Evolutionary conservation across 1,284 basidiomycete species (phyloP).

Genomic region (Austroboletus rostrupii): DNA sequence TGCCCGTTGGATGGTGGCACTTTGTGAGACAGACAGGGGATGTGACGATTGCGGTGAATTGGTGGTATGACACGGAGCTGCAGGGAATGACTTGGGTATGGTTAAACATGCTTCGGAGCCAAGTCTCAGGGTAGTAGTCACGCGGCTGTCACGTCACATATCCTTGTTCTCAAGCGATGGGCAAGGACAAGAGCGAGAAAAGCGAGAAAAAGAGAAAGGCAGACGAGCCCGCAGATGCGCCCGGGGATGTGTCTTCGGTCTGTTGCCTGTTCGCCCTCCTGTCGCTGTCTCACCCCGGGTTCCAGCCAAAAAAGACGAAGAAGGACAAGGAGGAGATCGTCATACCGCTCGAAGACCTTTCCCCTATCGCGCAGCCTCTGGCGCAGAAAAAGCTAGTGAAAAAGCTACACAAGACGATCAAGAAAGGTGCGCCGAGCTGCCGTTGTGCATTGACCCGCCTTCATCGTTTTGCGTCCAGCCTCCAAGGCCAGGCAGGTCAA

Average conservation of each 20-base stretch:
- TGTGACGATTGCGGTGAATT: constrained; percentile 77
- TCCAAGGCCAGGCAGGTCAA: constrained; percentile 91
- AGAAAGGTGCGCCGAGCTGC: constrained; percentile 62
- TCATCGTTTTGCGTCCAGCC: constrained; percentile 43
- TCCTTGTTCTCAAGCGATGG: constrained; percentile 36
- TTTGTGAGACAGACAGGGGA: constrained; percentile 66
- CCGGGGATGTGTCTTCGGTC: constrained; percentile 45
- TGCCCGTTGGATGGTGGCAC: constrained; percentile 92
- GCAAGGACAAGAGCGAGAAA: constrained; percentile 67
- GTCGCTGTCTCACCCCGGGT: constrained; percentile 7
- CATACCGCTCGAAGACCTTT: constrained; percentile 79
- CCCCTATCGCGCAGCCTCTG: constrained; percentile 86
- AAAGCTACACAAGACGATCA: constrained; percentile 90
- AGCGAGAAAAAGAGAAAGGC: constrained; percentile 45
- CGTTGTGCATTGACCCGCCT: constrained; percentile 1
- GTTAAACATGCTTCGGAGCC: constrained; percentile 56
- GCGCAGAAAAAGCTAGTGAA: constrained; percentile 90
- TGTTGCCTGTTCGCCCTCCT: constrained; percentile 6
- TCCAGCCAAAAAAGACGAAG: constrained; percentile 54
- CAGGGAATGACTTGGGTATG: constrained; percentile 66
- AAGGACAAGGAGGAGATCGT: constrained; percentile 62
- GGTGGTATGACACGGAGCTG: constrained; percentile 83
- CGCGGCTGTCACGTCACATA: constrained; percentile 23
- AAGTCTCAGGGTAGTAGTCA: constrained; percentile 27
- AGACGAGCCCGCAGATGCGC: constrained; percentile 30